Base-by-base conservation (phyloP, 176 grass and related monocot genomes). In the Musa beccarii region DNA sequence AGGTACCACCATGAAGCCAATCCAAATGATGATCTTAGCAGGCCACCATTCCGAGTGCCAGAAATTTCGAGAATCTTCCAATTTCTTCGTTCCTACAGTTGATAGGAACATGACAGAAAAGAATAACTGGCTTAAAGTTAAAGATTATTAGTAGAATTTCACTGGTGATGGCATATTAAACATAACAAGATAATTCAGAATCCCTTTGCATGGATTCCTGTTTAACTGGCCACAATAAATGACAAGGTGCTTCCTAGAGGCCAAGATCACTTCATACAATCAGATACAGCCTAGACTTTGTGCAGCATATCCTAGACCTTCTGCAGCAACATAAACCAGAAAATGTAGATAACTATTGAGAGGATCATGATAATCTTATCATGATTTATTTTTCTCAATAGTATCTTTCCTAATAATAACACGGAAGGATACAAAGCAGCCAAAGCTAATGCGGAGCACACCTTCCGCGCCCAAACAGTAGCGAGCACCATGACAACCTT, bases 1-100 rank as follows among this genome's bases (percentile, higher is more conserved):
- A 14, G 96, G 75, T 71, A 95, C 21, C 77, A 75, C 62, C 61
- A 90, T 95, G 85, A 99, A 79, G n/a, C 55, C 86, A 51, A 92
- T 72, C 96, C 96, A 99, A 50, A 99, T 81, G 52, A 79, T 82
- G 78, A 99, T 67, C 84, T 99, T 99, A 11, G 19, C 86, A 8
- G 89, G 90, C 96, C 91, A 99, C 91, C 96, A 99, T 69, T 99
- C 96, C 3, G 95, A 99, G 81, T 99, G 96, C 91, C 96, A 99
- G 15, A 86, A 87, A 71, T 91, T 99, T 1, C 91, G 86, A 57
- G 69, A 80, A 54, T 99, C 91, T 12, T 89, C 78, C 80, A 84
- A 19, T 75, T 89, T 94, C 61, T 82, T 52, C 13, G 88, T 81
- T 51, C 83, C 75, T 15, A 87, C 79, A 9, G 96, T 99, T 19